phyloP scores from a whole-genome alignment of 495 filamentous ascomycete genomes.

The Friedmanniomyces endolithicus region DNA sequence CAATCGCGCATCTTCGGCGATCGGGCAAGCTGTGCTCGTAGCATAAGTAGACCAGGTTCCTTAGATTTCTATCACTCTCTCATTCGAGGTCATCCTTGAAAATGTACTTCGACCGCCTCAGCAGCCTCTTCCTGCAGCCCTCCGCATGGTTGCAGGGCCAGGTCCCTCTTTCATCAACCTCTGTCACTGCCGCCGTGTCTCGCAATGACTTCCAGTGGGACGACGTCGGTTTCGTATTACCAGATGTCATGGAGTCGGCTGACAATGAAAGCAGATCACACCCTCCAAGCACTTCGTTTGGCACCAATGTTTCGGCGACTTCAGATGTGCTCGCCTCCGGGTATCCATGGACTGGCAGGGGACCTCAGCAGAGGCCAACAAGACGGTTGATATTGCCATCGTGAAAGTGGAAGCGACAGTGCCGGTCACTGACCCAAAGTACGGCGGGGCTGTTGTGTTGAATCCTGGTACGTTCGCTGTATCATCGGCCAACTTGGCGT shows the following conservation, averaged over 20 bases:
- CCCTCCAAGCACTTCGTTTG: slow-evolving; percentile 6
- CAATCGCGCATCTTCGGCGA: not conserved
- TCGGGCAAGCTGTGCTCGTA: not conserved
- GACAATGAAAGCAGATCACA: not conserved
- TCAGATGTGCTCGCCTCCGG: slow-evolving; percentile 31
- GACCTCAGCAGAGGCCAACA: slow-evolving; percentile 26
- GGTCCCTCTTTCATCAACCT: not conserved
- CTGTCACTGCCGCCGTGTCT: not conserved
- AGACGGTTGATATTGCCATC: slow-evolving; percentile 30
- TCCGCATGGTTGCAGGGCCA: not conserved
- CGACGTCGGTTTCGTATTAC: not conserved
- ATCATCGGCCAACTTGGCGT: no score
- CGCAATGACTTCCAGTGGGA: not conserved
- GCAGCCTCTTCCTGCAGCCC: not conserved
- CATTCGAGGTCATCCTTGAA: not conserved
- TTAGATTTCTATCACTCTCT: not conserved
- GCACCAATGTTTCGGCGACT: slow-evolving; percentile 12
- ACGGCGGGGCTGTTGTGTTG: slow-evolving; percentile 34
- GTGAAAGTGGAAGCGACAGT: slow-evolving; percentile 31
- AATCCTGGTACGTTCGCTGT: slow-evolving; percentile 32
- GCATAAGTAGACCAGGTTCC: not conserved
- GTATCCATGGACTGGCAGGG: slow-evolving; percentile 34
- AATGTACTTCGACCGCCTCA: not conserved
- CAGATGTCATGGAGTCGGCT: not conserved
- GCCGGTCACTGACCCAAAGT: slow-evolving; percentile 30